Base-by-base conservation (phyloP, 495 filamentous ascomycete genomes). In the Annulohypoxylon nitens region DNA sequence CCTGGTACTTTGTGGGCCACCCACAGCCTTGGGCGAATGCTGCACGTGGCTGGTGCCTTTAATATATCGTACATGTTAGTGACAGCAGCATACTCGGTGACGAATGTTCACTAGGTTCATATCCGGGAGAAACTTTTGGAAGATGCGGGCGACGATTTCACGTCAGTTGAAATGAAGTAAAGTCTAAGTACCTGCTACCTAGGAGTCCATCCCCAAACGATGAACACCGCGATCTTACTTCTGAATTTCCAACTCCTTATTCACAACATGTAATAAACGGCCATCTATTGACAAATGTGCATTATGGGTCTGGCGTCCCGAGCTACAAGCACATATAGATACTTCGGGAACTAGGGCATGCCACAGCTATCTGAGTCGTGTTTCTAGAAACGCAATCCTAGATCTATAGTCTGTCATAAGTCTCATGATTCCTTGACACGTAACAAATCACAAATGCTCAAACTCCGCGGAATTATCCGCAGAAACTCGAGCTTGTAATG, bases 1-100 rank as follows among this genome's bases (percentile, higher is more conserved):
- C 61, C 30, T 30, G 5, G 30, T 30, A 30, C 30, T 64, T 59
- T 53, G 26, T 30, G n/a, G 26, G 45, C 43, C n/a, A 50, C 63
- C 54, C 23, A 43, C 63, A 70, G 67, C 71, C 67, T 74, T 54
- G 63, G 58, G 50, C 59, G 59, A 58, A 64, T 30, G 36, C 43
- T 67, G 53, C 11, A 66, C 63, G 54, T 55, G 34, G 34, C 72
- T 26, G 14, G 57, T 67, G 39, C 58, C 59, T 63, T 16, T 33
- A 54, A 54, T 54, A 33, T 54, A 54, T 54, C 43, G 4, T 54
- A 33, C 50, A 33, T 54, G n/a, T 16, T 16, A 54, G n/a, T 54
- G 11, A 25, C 4, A 33, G 25, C 5, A n/a, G 1, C 11, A 30
- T 26, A 0, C 23, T 26, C 20, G 20, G 48, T 51, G 8, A 51